Percentiles rank a stretch among this genome's conserved stretches.
These are phyloP conservation scores for Aspergillus intermedius DNA, from an alignment of 2,329 filamentous ascomycete species.

Conservation along the genomic window DNA sequence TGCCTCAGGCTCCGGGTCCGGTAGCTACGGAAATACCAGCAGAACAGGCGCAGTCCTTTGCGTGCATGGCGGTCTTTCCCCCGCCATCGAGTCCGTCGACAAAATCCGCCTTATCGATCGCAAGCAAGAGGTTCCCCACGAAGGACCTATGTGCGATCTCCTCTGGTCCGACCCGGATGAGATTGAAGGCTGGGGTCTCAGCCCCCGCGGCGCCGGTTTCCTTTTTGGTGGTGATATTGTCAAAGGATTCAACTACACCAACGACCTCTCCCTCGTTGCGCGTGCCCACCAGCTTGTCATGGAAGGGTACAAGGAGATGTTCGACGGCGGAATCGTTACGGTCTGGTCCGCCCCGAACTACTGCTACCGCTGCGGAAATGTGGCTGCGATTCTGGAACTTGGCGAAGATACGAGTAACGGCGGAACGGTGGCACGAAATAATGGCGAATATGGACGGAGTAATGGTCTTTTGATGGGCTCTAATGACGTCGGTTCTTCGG, in stretches of 20 bases:
- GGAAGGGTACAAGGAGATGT: conserved; percentile 99
- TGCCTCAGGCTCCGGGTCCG: conserved; percentile 63
- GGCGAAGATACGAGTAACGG: conserved; percentile 77
- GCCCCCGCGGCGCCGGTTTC: conserved; percentile 87
- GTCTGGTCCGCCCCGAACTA: conserved; percentile 98
- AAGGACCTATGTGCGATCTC: conserved; percentile 96
- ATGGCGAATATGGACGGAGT: conserved; percentile 39
- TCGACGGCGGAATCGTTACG: conserved; percentile 88
- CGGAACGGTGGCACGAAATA: conserved; percentile 61
- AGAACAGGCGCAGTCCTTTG: conserved; percentile 81
- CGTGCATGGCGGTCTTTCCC: conserved; percentile 88
- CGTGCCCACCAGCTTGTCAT: conserved; percentile 97
- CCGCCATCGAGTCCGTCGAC: conserved; percentile 86
- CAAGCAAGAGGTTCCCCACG: conserved; percentile 96
- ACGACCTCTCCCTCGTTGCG: conserved; percentile 89
- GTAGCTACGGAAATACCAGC: conserved; percentile 37
- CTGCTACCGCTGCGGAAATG: conserved; percentile 95
- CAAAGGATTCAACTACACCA: conserved; percentile 99
- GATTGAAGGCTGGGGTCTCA: conserved; percentile 97
- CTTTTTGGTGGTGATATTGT: conserved; percentile 96
- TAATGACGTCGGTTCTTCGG: conserved; percentile 39
- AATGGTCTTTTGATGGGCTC: conserved; percentile 45
- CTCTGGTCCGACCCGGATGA: conserved; percentile 98
- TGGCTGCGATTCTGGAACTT: conserved; percentile 88
- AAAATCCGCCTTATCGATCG: conserved; percentile 92